Conservation (phyloP, 208 protist species). For the Trypanosoma platydactyli region DNA sequence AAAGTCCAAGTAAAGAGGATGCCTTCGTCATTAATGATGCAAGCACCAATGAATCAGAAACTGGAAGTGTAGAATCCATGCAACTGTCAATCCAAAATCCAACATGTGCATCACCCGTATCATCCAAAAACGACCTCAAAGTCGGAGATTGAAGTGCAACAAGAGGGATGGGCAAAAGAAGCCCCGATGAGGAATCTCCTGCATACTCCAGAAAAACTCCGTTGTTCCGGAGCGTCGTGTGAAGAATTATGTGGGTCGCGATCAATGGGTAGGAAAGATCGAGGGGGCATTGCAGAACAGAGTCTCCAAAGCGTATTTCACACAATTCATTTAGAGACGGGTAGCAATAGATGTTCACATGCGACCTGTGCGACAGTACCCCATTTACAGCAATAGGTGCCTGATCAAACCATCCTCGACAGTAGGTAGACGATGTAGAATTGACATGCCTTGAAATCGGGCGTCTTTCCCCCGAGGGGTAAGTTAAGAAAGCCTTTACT, state of each 20-base stretch:
- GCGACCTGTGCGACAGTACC: slow-evolving; percentile 35
- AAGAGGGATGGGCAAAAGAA: slow-evolving; percentile 50
- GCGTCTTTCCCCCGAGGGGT: slow-evolving; percentile 28
- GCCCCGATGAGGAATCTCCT: slow-evolving; percentile 19
- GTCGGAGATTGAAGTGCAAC: slow-evolving; percentile 56
- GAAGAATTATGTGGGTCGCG: slow-evolving; percentile 58
- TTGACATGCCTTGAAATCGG: slow-evolving; percentile 33
- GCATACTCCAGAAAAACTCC: slow-evolving; percentile 66
- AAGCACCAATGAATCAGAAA: slow-evolving; percentile 52
- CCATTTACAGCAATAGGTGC: slow-evolving; percentile 40
- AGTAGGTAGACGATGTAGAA: slow-evolving; percentile 37
- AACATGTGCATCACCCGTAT: slow-evolving; percentile 29
- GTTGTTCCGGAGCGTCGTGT: slow-evolving; percentile 81
- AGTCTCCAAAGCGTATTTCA: slow-evolving; percentile 32
- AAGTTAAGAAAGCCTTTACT: slow-evolving; percentile 52
- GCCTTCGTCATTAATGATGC: slow-evolving; percentile 46
- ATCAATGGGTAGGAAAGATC: slow-evolving; percentile 81
- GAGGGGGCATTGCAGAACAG: slow-evolving; percentile 66
- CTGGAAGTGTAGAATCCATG: slow-evolving; percentile 39
- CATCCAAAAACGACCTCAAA: slow-evolving; percentile 51
- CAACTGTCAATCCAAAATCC: slow-evolving; percentile 76
- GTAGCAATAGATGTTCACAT: slow-evolving; percentile 57
- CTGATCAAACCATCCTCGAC: slow-evolving; percentile 82
- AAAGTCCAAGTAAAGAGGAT: slow-evolving; percentile 44
- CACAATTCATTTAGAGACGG: slow-evolving; percentile 52